Conservation (phyloP, 2,329 filamentous ascomycete genomes). For the Scedosporium minutisporum region DNA sequence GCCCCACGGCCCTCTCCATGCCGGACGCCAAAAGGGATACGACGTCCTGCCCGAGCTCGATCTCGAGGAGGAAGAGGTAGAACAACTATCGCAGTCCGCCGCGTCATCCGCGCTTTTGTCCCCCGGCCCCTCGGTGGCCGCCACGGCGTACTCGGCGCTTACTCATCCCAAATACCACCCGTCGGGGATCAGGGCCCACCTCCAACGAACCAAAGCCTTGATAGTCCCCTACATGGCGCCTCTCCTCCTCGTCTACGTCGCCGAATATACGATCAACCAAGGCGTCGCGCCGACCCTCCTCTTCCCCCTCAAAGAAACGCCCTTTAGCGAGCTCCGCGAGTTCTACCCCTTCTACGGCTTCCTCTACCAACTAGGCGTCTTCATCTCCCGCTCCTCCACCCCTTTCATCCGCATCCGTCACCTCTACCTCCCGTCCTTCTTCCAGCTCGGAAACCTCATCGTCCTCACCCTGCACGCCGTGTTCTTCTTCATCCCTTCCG, state of each 20-base stretch:
- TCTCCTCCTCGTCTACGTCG: slow-evolving; percentile 82
- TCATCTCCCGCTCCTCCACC: slow-evolving; percentile 84
- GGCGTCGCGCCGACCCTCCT: slow-evolving; percentile 83
- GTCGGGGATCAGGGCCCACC: slow-evolving; percentile 32
- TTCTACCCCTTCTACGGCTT: slow-evolving; percentile 95
- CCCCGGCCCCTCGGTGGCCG: slow-evolving; percentile 28
- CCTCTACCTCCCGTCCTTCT: slow-evolving; percentile 70
- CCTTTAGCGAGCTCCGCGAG: slow-evolving; percentile 70
- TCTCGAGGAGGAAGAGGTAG: slow-evolving; percentile 24
- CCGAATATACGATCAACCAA: slow-evolving; percentile 94
- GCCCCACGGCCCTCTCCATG: slow-evolving; percentile 56
- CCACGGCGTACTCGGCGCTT: slow-evolving; percentile 28
- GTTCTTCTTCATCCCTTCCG: slow-evolving; percentile 70
- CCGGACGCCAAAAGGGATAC: slow-evolving; percentile 39
- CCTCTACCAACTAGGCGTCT: slow-evolving; percentile 91
- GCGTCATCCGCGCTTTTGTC: slow-evolving; percentile 40
- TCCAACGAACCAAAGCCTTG: slow-evolving; percentile 58
- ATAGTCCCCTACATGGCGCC: slow-evolving; percentile 83
- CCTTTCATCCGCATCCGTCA: slow-evolving; percentile 75
- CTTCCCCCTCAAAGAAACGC: slow-evolving; percentile 67
- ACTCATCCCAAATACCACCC: slow-evolving; percentile 15
- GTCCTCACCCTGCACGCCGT: slow-evolving; percentile 69
- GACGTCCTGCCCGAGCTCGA: slow-evolving; percentile 36
- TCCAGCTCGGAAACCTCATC: slow-evolving; percentile 71
- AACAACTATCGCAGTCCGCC: slow-evolving; percentile 24